Conservation (phyloP, 2,329 filamentous ascomycete genomes). For the Trichoderma cornu-damae region DNA sequence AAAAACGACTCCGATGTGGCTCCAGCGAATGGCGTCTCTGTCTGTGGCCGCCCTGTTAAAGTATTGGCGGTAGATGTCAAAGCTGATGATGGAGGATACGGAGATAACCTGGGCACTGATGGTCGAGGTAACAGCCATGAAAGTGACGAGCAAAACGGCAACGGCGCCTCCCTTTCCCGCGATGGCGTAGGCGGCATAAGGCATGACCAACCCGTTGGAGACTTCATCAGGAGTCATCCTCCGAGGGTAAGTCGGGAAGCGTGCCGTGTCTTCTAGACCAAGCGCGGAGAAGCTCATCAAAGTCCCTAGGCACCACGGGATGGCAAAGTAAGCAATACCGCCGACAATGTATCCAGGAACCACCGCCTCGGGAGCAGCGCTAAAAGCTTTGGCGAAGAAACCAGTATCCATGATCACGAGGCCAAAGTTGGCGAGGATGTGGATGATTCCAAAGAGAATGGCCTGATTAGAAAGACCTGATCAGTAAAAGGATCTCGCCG, state of each 20-base stretch:
- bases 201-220: constrained; percentile 62
- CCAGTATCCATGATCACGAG: constrained; percentile 49
- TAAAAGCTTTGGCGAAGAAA: constrained; percentile 39
- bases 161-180: constrained; percentile 66
- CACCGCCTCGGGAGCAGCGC: constrained; percentile 41
- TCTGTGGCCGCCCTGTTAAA: constrained; percentile 44
- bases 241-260: constrained; percentile 51
- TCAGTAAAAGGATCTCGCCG: background rate
- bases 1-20: constrained; percentile 48
- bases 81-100: constrained; percentile 49
- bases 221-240: constrained; percentile 57
- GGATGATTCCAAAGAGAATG: constrained; percentile 47
- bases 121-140: constrained; percentile 68
- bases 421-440: constrained; percentile 46
- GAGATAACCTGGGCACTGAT: constrained; percentile 50
- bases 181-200: constrained; percentile 63
- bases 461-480: constrained; percentile 28
- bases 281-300: constrained; percentile 46
- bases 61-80: constrained; percentile 50
- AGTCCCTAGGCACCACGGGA: constrained; percentile 50
- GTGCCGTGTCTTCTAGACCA: constrained; percentile 41
- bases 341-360: constrained; percentile 50
- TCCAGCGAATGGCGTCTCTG: constrained; percentile 45
- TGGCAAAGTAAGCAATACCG: constrained; percentile 49
- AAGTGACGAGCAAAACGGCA: constrained; percentile 62